phyloP scores from a whole-genome alignment of 225 moss, liverwort and hornwort species.

The Climacium dendroides region DNA sequence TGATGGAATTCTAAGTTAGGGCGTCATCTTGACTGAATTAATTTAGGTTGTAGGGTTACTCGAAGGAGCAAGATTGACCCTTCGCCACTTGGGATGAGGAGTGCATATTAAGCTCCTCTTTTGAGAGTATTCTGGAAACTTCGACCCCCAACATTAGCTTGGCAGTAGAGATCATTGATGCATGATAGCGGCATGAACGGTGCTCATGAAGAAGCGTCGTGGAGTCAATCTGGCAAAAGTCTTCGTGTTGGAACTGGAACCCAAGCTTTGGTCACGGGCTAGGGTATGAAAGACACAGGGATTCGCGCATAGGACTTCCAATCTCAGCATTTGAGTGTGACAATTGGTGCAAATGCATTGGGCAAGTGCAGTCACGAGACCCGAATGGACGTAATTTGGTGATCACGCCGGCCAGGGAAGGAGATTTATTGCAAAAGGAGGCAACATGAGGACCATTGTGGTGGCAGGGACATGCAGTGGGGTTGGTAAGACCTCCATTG shows the following conservation, averaged over 20 bases:
- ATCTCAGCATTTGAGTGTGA: background rate
- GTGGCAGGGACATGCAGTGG: slow-evolving; percentile 64
- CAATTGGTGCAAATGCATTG: background rate
- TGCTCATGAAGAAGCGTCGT: background rate
- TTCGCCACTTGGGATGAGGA: background rate
- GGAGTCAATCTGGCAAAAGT: background rate
- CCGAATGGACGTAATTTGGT: background rate
- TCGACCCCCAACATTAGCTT: background rate
- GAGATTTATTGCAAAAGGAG: background rate
- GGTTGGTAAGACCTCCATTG: slow-evolving; percentile 68
- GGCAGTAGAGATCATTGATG: background rate
- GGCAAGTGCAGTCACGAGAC: background rate
- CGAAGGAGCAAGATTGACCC: background rate
- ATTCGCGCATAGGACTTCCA: background rate
- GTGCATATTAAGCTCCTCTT: background rate
- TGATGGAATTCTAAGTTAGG: background rate
- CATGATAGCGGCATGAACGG: background rate
- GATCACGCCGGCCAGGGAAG: background rate
- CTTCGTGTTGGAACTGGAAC: background rate
- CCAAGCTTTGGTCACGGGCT: background rate
- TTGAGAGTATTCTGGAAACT: background rate
- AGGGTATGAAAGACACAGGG: background rate
- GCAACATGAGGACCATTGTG: slow-evolving; percentile 56
- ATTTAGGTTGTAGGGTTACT: background rate
- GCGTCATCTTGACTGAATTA: background rate